Percentiles rank a stretch among this genome's conserved stretches.
Evolutionary conservation across 768 basidiomycete genomes (phyloP).

Genomic region (Pleurotus sapidus): DNA sequence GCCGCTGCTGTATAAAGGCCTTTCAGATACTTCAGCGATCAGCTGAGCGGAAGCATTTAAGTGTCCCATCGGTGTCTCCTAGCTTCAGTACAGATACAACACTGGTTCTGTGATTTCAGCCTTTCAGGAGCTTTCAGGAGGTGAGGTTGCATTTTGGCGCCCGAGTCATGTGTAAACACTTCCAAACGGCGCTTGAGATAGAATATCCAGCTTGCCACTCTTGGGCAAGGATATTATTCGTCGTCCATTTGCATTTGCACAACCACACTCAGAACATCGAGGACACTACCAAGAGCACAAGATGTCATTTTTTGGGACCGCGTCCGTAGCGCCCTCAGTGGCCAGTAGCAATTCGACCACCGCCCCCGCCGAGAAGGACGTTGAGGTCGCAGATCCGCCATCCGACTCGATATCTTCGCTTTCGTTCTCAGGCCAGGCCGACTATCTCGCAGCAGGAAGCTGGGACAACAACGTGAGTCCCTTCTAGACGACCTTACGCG

Average conservation of each 20-base stretch:
- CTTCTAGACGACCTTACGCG: background rate
- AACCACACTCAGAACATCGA: too few species aligned
- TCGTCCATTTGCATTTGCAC: too few species aligned
- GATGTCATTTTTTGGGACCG: background rate
- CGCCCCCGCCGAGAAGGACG: constrained; percentile 62
- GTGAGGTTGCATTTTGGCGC: background rate
- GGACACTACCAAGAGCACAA: background rate
- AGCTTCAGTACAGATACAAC: too few species aligned
- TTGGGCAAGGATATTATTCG: too few species aligned
- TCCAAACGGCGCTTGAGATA: background rate
- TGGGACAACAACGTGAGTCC: constrained; percentile 90
- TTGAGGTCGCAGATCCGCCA: constrained; percentile 80
- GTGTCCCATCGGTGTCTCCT: too few species aligned
- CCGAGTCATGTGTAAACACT: background rate
- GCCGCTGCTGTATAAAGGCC: too few species aligned
- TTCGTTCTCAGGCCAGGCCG: constrained; percentile 80
- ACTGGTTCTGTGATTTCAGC: too few species aligned
- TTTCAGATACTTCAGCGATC: too few species aligned
- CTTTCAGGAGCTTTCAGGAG: background rate
- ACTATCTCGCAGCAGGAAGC: constrained; percentile 88
- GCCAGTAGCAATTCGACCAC: constrained; percentile 12
- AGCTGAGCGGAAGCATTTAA: too few species aligned
- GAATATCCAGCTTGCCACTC: too few species aligned
- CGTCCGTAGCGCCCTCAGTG: background rate
- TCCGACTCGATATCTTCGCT: constrained; percentile 85